Evolutionary conservation across 345 rosid species (phyloP).

Genomic region (Cardamine occulta): DNA sequence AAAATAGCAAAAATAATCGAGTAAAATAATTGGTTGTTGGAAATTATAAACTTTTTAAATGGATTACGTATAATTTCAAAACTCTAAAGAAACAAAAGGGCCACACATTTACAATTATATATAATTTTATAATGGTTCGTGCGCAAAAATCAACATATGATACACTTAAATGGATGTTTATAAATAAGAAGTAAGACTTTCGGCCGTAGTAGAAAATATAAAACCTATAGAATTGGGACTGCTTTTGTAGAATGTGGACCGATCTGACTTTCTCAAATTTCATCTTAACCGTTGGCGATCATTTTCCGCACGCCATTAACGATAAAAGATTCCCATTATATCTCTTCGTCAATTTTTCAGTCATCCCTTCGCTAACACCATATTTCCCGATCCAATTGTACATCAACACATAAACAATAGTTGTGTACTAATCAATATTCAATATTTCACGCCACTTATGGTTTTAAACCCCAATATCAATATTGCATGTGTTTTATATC

Average conservation of each 20-base stretch:
- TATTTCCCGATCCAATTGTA: neutral
- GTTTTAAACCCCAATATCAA: too few species aligned
- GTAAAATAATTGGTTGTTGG: slow-evolving; percentile 8
- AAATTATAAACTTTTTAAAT: neutral
- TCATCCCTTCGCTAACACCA: slow-evolving; percentile 5
- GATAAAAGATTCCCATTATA: slow-evolving; percentile 30
- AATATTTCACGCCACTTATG: neutral
- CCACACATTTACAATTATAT: slow-evolving; percentile 15
- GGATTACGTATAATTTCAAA: neutral
- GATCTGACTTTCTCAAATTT: slow-evolving; percentile 36
- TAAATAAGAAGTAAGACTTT: slow-evolving; percentile 28
- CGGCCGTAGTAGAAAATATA: slow-evolving; percentile 18
- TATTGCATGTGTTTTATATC: neutral
- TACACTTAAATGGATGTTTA: neutral
- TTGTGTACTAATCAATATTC: neutral
- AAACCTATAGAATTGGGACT: slow-evolving; percentile 42
- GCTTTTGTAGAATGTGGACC: slow-evolving; percentile 44
- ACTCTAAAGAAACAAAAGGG: neutral
- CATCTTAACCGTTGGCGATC: slow-evolving; percentile 17
- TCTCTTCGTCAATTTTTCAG: slow-evolving; percentile 14
- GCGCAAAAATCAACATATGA: slow-evolving; percentile 2
- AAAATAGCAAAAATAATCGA: neutral
- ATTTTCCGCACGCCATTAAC: slow-evolving; percentile 41
- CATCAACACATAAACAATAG: slow-evolving; percentile 1
- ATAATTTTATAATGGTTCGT: slow-evolving; percentile 3